Conservation (phyloP, 2,329 filamentous ascomycete genomes). For the Diaporthe sp. region DNA sequence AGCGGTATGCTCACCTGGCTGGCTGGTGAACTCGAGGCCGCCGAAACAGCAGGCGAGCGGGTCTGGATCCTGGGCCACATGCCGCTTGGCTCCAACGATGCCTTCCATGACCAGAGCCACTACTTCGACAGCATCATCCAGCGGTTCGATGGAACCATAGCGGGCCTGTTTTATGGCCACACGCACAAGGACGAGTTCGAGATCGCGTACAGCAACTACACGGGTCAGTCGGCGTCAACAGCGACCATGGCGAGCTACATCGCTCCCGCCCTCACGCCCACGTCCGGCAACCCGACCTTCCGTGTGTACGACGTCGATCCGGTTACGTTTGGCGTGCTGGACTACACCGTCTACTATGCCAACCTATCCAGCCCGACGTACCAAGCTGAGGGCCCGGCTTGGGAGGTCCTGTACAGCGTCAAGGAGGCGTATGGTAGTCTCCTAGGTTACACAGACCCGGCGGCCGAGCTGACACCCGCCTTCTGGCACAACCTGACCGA, state of each 20-base stretch:
- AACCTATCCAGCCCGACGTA: constrained; percentile 61
- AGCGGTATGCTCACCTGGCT: constrained; percentile 67
- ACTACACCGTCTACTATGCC: constrained; percentile 66
- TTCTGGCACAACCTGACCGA: constrained; percentile 59
- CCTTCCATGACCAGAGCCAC: constrained; percentile 61
- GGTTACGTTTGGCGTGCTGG: constrained; percentile 66
- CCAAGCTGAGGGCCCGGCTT: constrained; percentile 60
- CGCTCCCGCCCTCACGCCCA: constrained; percentile 66
- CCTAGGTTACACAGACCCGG: constrained; percentile 52
- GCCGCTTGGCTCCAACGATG: constrained; percentile 62
- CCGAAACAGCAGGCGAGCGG: constrained; percentile 63
- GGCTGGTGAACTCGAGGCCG: constrained; percentile 63
- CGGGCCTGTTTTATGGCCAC: constrained; percentile 67
- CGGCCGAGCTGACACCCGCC: constrained; percentile 62
- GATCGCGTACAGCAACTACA: constrained; percentile 65
- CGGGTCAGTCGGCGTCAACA: constrained; percentile 53
- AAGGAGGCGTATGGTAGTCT: constrained; percentile 65
- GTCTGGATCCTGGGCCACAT: constrained; percentile 72
- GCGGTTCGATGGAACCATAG: constrained; percentile 66
- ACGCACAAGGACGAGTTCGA: constrained; percentile 70
- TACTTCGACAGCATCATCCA: constrained; percentile 66
- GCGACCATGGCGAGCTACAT: constrained; percentile 67
- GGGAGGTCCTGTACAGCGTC: constrained; percentile 68
- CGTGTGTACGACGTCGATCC: constrained; percentile 71
- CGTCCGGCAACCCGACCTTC: constrained; percentile 67